Conservation (phyloP, 495 filamentous ascomycete species). For the Aspergillus hancockii region DNA sequence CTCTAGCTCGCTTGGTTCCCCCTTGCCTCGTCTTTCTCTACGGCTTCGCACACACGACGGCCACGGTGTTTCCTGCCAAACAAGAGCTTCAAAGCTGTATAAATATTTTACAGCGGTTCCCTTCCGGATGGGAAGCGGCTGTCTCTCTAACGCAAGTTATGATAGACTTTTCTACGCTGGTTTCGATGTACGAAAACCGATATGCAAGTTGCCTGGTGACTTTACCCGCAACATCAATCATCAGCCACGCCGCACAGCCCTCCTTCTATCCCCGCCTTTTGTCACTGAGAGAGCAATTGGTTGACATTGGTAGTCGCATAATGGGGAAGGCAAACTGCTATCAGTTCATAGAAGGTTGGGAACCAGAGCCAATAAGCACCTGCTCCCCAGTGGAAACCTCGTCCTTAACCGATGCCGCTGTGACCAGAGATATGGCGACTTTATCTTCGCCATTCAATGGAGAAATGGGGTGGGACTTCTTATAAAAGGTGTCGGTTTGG, state of each 20-base stretch:
- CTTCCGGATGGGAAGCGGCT: neutral
- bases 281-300: neutral
- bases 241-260: neutral
- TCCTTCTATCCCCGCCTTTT: neutral
- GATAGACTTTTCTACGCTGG: neutral
- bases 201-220: too few relatives aligned
- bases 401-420: neutral
- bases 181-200: neutral
- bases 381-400: neutral
- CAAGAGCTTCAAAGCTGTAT: neutral
- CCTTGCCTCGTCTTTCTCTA: slow-evolving; percentile 1
- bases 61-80: neutral
- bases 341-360: neutral
- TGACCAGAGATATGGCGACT: neutral
- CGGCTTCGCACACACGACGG: neutral
- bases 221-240: neutral
- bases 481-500: neutral
- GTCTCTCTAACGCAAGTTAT: neutral
- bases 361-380: neutral
- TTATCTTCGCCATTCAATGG: neutral
- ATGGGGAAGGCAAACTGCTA: slow-evolving; percentile 5
- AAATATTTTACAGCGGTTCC: neutral
- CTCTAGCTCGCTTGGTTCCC: neutral
- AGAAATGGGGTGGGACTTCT: slow-evolving; percentile 16
- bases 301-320: neutral